Evolutionary conservation across 2,329 filamentous ascomycete genomes (phyloP).

Genomic region (Cercospora sp.): DNA sequence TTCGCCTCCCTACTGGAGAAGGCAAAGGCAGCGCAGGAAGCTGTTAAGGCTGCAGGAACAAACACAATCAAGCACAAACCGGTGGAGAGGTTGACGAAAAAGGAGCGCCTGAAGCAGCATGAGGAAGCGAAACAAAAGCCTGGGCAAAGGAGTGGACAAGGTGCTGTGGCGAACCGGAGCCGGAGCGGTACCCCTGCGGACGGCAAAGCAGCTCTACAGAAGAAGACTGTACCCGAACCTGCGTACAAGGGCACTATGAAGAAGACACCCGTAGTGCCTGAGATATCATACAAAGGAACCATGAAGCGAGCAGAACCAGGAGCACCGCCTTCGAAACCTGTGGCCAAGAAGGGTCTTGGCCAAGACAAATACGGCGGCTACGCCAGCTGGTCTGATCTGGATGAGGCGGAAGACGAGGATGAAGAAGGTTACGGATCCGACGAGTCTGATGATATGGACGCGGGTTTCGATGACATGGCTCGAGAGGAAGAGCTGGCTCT

Average conservation of each 20-base stretch:
- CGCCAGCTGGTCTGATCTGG: conserved; percentile 42
- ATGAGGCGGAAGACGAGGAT: conserved; percentile 55
- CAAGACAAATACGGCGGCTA: conserved; percentile 43
- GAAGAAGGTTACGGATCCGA: conserved; percentile 78
- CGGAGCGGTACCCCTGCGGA: conserved; percentile 33
- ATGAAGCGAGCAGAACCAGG: conserved; percentile 45
- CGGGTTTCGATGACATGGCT: conserved; percentile 72
- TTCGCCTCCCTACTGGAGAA: conserved; percentile 74
- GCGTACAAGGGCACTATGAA: conserved; percentile 48
- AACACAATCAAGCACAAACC: conserved; percentile 76
- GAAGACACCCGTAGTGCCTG: conserved; percentile 26
- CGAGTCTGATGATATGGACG: conserved; percentile 61
- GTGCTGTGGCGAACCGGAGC: conserved; percentile 33
- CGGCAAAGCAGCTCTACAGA: conserved; percentile 23
- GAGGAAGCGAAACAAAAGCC: conserved; percentile 47
- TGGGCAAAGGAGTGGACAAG: conserved; percentile 40
- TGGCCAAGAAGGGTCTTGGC: conserved; percentile 37
- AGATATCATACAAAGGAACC: conserved; percentile 48
- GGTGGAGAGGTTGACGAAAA: conserved; percentile 63
- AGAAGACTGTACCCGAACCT: conserved; percentile 35
- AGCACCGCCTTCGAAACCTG: conserved; percentile 42
- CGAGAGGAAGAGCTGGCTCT: conserved; percentile 67
- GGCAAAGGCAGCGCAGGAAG: conserved; percentile 65
- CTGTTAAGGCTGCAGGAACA: conserved; percentile 58
- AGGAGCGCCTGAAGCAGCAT: conserved; percentile 50